Conservation (phyloP, 148 eudicot genomes). For the Vaccinium macrocarpon region DNA sequence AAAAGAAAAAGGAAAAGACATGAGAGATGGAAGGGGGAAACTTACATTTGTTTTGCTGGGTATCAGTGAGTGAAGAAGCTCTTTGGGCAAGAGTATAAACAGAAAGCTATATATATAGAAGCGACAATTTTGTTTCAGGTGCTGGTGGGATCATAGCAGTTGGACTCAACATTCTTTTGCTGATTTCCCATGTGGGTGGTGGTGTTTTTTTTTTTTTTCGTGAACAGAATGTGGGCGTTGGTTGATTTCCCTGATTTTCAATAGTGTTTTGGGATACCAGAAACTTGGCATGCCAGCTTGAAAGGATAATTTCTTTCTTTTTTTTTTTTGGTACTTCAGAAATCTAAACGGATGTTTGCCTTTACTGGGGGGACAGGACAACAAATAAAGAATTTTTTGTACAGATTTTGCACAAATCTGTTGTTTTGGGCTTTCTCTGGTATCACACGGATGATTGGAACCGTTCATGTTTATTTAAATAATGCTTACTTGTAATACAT, state of each 20-base stretch:
- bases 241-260: background rate
- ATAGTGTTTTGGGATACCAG: background rate
- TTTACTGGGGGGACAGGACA: background rate
- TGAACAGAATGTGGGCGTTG: background rate
- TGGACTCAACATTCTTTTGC: background rate
- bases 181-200: background rate
- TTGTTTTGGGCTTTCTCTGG: no score
- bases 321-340: no score
- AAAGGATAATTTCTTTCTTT: no score
- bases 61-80: background rate
- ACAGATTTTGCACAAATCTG: no score
- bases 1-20: no score
- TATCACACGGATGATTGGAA: no score
- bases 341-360: no score
- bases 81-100: background rate
- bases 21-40: background rate
- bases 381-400: no score
- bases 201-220: background rate
- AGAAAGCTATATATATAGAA: background rate
- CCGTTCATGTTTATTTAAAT: no score
- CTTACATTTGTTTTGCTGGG: background rate
- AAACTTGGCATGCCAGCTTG: background rate
- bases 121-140: background rate
- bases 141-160: conserved; percentile 9
- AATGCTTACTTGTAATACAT: no score